A percentile compares a stretch with the other conserved stretches of the same genome.
phyloP scores from a whole-genome alignment of 106 monocot genomes.

The Dendrobium nobile region DNA sequence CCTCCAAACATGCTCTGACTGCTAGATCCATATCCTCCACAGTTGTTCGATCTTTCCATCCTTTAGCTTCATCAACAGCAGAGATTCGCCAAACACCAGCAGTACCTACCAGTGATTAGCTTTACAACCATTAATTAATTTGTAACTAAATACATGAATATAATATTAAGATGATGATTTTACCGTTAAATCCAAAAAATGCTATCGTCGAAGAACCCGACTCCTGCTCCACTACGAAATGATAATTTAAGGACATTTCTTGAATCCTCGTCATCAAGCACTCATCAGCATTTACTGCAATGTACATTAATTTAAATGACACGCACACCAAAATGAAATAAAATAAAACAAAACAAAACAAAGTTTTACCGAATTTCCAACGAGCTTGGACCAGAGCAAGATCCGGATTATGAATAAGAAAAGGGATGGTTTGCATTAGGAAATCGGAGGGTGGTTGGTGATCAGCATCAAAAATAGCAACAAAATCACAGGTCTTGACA shows the following conservation, averaged over 20 bases:
- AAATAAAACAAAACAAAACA: not conserved
- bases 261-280: constrained; percentile 87
- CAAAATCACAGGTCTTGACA: constrained; percentile 34
- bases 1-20: not conserved
- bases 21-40: constrained; percentile 11
- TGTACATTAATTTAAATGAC: not conserved
- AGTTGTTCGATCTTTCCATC: constrained; percentile 9
- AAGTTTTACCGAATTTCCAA: constrained; percentile 41
- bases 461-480: constrained; percentile 60
- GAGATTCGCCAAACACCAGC: constrained; percentile 10
- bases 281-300: constrained; percentile 65
- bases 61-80: not conserved
- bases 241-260: constrained; percentile 85
- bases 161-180: not conserved
- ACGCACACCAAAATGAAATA: too few relatives aligned
- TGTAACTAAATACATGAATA: not conserved
- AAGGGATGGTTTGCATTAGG: constrained; percentile 32
- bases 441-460: constrained; percentile 50
- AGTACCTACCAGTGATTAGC: not conserved
- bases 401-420: constrained; percentile 35
- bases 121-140: not conserved
- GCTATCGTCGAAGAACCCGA: constrained; percentile 51
- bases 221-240: constrained; percentile 86
- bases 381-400: constrained; percentile 54
- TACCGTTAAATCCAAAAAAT: constrained; percentile 85